Conservation (phyloP, 1,284 basidiomycete genomes). For the Salmacisia buchloeana region DNA sequence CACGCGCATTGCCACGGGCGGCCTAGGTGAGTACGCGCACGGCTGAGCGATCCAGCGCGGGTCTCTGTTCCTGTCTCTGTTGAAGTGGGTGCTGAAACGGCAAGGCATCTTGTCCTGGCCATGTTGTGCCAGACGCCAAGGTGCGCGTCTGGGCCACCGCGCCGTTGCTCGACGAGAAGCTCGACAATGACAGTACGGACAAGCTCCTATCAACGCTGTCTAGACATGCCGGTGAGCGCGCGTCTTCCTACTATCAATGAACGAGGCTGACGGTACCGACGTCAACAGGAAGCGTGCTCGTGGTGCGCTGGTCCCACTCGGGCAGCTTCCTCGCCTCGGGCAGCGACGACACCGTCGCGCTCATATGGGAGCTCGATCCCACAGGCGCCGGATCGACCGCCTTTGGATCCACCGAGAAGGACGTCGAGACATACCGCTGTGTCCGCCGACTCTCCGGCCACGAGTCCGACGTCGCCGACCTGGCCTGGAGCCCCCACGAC, state of each 20-base stretch:
- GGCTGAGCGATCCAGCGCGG: no score
- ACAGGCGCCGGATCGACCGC: constrained; percentile 26
- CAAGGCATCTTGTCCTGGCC: background rate
- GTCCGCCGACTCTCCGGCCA: constrained; percentile 85
- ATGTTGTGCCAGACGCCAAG: constrained; percentile 66
- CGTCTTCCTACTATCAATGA: background rate
- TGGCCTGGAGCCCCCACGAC: constrained; percentile 81
- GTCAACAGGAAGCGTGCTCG: constrained; percentile 69
- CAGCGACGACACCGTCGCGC: constrained; percentile 87
- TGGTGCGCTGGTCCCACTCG: constrained; percentile 91
- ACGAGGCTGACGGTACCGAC: background rate
- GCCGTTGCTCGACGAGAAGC: constrained; percentile 72
- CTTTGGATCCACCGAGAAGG: constrained; percentile 42
- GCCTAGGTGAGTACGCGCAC: constrained; percentile 59
- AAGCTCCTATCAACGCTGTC: constrained; percentile 84
- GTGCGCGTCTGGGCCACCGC: constrained; percentile 95
- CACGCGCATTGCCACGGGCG: constrained; percentile 89
- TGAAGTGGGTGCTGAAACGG: no score
- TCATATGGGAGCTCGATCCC: constrained; percentile 89
- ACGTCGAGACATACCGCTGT: constrained; percentile 92
- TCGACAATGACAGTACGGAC: constrained; percentile 61
- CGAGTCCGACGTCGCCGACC: constrained; percentile 75
- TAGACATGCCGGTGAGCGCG: constrained; percentile 72
- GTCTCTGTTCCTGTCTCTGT: no score
- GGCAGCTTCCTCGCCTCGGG: constrained; percentile 92